Conservation (phyloP, 192 early-diverging fungal genomes). For the Phlyctochytrium bullatum region DNA sequence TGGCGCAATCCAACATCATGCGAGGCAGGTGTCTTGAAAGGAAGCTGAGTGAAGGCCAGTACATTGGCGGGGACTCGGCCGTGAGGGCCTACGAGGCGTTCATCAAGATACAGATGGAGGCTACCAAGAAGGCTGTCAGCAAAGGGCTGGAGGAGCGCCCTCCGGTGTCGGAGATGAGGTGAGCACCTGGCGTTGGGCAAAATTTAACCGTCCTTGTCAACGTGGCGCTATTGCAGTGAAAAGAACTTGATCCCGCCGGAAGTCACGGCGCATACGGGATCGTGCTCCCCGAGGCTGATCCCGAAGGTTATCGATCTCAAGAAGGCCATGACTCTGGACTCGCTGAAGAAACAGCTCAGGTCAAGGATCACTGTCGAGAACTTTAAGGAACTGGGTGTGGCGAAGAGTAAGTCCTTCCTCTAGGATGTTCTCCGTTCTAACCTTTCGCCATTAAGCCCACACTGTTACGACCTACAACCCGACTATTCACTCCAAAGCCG, state of each 20-base stretch:
- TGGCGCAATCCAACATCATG: not conserved
- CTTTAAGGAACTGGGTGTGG: not conserved
- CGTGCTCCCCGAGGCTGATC: not conserved
- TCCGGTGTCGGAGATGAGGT: not conserved
- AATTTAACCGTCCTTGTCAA: not conserved
- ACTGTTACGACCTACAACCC: slow-evolving; percentile 5
- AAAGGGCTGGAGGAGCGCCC: not conserved
- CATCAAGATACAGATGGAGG: not conserved
- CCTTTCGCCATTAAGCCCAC: not conserved
- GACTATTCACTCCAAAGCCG: not conserved
- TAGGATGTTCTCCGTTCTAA: not conserved
- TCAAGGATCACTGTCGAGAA: slow-evolving; percentile 1
- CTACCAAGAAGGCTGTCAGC: not conserved
- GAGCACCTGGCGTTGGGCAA: no score
- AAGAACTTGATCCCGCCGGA: slow-evolving; percentile 1
- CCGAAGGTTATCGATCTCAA: not conserved
- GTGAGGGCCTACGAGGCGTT: slow-evolving; percentile 8
- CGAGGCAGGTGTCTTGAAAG: not conserved
- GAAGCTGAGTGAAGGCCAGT: slow-evolving; percentile 1
- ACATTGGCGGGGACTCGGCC: not conserved
- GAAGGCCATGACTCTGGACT: not conserved
- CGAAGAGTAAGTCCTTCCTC: not conserved
- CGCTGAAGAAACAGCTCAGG: not conserved
- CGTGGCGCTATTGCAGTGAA: not conserved
- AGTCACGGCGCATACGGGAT: not conserved